phyloP scores from a whole-genome alignment of 768 basidiomycete species.

The Hydnomerulius pinastri region DNA sequence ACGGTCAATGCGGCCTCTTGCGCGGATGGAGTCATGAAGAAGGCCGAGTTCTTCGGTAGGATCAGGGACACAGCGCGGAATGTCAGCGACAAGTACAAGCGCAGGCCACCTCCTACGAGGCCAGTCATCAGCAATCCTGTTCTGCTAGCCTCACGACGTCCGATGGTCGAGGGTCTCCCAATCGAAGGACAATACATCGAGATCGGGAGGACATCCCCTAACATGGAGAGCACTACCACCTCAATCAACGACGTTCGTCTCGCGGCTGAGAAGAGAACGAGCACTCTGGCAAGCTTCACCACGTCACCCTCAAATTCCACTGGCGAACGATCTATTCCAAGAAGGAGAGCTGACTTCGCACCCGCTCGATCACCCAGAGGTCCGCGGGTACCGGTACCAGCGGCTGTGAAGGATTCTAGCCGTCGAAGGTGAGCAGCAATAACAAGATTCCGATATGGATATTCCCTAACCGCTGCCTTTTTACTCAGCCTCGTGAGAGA shows the following conservation, averaged over 20 bases:
- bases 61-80: slow-evolving; percentile 65
- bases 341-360: slow-evolving; percentile 67
- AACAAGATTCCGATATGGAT: background rate
- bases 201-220: slow-evolving; percentile 20
- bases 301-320: slow-evolving; percentile 69
- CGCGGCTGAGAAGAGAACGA: slow-evolving; percentile 33
- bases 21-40: slow-evolving; percentile 63
- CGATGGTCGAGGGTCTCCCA: slow-evolving; percentile 22
- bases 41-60: slow-evolving; percentile 66
- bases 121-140: slow-evolving; percentile 65
- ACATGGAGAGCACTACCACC: slow-evolving; percentile 27
- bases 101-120: slow-evolving; percentile 38
- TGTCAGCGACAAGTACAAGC: slow-evolving; percentile 62
- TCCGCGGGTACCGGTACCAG: slow-evolving; percentile 23
- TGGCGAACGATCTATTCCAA: slow-evolving; percentile 63
- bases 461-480: slow-evolving; percentile 30
- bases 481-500: slow-evolving; percentile 49
- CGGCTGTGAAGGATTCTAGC: slow-evolving; percentile 21
- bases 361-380: slow-evolving; percentile 53
- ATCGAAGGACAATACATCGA: slow-evolving; percentile 38
- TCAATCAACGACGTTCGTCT: slow-evolving; percentile 43
- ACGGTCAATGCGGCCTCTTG: slow-evolving; percentile 32
- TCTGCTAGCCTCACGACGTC: slow-evolving; percentile 30
- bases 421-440: slow-evolving; percentile 22
- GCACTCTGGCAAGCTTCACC: slow-evolving; percentile 46